These are phyloP conservation scores for Suillus decipiens DNA, from an alignment of 768 basidiomycete genomes.

Conservation along the genomic window DNA sequence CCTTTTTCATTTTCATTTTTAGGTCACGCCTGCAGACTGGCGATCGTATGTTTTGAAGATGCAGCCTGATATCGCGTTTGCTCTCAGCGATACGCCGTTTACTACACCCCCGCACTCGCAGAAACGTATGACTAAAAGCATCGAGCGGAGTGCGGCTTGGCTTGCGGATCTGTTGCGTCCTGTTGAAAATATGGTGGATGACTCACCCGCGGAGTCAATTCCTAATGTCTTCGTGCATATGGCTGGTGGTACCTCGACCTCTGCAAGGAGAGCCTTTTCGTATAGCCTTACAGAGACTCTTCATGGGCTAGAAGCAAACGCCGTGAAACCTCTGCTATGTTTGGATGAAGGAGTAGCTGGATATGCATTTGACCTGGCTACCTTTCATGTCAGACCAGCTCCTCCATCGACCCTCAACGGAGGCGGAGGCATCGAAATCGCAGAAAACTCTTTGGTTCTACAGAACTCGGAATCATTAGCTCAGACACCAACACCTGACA, in stretches of 20 bases:
- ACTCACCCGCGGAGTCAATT: background rate
- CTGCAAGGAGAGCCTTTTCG: slow-evolving; percentile 68
- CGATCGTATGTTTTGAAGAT: slow-evolving; percentile 49
- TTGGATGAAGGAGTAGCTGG: slow-evolving; percentile 73
- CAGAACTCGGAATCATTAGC: slow-evolving; percentile 18
- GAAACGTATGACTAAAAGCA: slow-evolving; percentile 73
- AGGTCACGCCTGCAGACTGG: slow-evolving; percentile 64
- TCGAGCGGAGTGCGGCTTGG: slow-evolving; percentile 72
- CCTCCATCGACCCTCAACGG: slow-evolving; percentile 8
- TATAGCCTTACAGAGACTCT: slow-evolving; percentile 56
- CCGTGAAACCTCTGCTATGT: slow-evolving; percentile 48
- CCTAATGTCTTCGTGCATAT: slow-evolving; percentile 65
- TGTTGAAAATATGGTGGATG: slow-evolving; percentile 11
- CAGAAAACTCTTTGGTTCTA: slow-evolving; percentile 15
- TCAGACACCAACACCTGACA: slow-evolving; percentile 15
- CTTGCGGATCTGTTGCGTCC: slow-evolving; percentile 52
- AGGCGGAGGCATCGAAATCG: background rate
- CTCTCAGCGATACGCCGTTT: slow-evolving; percentile 70
- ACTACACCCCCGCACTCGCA: slow-evolving; percentile 71
- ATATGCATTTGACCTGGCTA: slow-evolving; percentile 69
- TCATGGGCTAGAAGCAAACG: slow-evolving; percentile 54
- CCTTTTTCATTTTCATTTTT: slow-evolving; percentile 1
- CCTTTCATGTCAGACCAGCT: slow-evolving; percentile 33
- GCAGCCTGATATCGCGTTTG: slow-evolving; percentile 70
- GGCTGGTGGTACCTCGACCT: slow-evolving; percentile 55